These are phyloP conservation scores for Penicillium parvum DNA, from an alignment of 495 filamentous ascomycete genomes.

Conservation along the genomic window DNA sequence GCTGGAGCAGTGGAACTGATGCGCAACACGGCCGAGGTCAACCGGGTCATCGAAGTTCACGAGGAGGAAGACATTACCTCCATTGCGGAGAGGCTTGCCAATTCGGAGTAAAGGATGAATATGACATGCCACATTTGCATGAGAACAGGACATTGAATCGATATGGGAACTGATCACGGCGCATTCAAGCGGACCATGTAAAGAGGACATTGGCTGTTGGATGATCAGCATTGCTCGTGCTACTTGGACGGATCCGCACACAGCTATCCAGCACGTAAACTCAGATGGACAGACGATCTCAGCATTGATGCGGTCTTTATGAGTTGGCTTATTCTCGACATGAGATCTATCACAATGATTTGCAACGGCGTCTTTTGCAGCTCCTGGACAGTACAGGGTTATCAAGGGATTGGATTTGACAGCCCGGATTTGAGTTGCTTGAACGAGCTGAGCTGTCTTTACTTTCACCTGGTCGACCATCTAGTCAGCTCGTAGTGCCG, in stretches of 20 bases:
- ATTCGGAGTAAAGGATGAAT: slow-evolving; percentile 29
- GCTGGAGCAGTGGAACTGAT: slow-evolving; percentile 93
- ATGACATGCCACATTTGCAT: too few relatives aligned
- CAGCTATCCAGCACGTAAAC: too few relatives aligned
- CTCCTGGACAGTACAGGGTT: slow-evolving; percentile 1
- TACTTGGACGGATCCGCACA: too few relatives aligned
- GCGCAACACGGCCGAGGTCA: slow-evolving; percentile 82
- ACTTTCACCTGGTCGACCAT: not conserved
- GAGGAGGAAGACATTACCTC: slow-evolving; percentile 69
- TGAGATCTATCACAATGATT: slow-evolving; percentile 26
- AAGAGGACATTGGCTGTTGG: too few relatives aligned
- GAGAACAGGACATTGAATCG: too few relatives aligned
- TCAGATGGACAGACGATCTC: too few relatives aligned
- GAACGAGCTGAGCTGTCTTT: slow-evolving; percentile 5
- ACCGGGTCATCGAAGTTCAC: slow-evolving; percentile 74
- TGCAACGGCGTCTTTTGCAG: slow-evolving; percentile 18
- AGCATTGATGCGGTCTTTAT: too few relatives aligned
- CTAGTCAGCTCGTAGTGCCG: not conserved
- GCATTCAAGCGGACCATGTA: too few relatives aligned
- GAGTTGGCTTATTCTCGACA: not conserved
- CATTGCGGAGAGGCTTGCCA: slow-evolving; percentile 63
- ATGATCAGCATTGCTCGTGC: too few relatives aligned
- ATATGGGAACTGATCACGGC: too few relatives aligned
- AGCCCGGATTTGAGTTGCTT: slow-evolving; percentile 4
- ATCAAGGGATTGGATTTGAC: slow-evolving; percentile 10